Evolutionary conservation across 768 basidiomycete species (phyloP).

Genomic region (Pseudohyphozyma bogoriensis): DNA sequence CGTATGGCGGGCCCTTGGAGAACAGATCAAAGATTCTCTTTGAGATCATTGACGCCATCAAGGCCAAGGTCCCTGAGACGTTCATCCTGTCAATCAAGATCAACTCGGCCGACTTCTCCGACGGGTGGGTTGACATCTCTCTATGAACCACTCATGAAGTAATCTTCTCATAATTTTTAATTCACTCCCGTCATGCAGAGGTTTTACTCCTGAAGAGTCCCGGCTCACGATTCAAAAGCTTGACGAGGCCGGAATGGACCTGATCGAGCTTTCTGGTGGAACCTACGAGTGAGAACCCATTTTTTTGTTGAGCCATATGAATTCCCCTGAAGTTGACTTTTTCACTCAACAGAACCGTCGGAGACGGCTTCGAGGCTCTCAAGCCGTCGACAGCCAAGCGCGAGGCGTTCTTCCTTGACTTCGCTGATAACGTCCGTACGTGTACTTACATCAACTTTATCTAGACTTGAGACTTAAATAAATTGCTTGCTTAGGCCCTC

Average conservation of each 20-base stretch:
- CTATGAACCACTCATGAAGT: neutral
- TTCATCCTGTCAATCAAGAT: conserved; percentile 32
- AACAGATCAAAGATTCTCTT: conserved; percentile 39
- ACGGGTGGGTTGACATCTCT: too few relatives aligned
- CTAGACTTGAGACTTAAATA: neutral
- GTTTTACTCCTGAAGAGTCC: conserved; percentile 37
- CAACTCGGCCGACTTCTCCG: conserved; percentile 27
- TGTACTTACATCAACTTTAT: neutral
- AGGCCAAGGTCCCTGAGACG: neutral
- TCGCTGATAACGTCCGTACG: neutral
- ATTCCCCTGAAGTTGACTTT: neutral
- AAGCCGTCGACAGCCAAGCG: conserved; percentile 34
- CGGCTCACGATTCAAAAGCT: conserved; percentile 36
- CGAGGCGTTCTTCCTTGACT: conserved; percentile 34
- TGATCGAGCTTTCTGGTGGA: conserved; percentile 44
- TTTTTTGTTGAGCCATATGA: neutral
- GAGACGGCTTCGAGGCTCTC: too few relatives aligned
- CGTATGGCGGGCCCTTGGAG: conserved; percentile 38
- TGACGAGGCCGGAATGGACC: conserved; percentile 39
- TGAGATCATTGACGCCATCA: conserved; percentile 36
- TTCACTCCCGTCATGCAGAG: conserved; percentile 34
- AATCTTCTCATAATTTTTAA: neutral
- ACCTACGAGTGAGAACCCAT: conserved; percentile 32
- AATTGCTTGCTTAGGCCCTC: too few relatives aligned
- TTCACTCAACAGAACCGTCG: too few relatives aligned